These are phyloP conservation scores for Phytophthora fragariaefolia DNA, from an alignment of 352 stramenopile genomes.

Conservation along the genomic window DNA sequence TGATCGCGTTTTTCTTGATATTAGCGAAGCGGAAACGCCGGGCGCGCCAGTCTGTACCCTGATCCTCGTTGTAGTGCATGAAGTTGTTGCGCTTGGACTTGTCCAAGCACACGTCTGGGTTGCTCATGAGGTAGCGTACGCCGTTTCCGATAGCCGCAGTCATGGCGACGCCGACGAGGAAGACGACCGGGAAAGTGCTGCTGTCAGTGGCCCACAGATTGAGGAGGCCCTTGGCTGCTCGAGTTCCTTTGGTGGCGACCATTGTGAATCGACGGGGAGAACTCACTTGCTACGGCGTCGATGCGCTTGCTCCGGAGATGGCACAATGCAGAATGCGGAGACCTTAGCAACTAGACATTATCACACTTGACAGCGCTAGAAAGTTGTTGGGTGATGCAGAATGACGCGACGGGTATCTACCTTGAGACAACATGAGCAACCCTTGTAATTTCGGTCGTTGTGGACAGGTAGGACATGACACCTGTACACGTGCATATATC, in stretches of 20 bases:
- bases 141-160: slow-evolving; percentile 25
- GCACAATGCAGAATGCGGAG: slow-evolving; percentile 20
- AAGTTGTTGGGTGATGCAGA: too few species aligned
- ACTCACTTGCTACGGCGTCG: not conserved
- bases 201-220: slow-evolving; percentile 57
- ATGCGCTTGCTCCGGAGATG: slow-evolving; percentile 2
- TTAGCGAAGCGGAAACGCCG: slow-evolving; percentile 58
- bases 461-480: too few species aligned
- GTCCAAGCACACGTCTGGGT: slow-evolving; percentile 54
- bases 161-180: slow-evolving; percentile 22
- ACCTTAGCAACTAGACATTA: too few species aligned
- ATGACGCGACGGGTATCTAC: too few species aligned
- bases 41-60: slow-evolving; percentile 44
- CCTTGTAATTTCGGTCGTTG: too few species aligned
- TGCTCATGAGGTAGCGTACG: slow-evolving; percentile 31
- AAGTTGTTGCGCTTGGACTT: slow-evolving; percentile 52
- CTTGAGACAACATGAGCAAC: too few species aligned
- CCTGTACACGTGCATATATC: too few species aligned
- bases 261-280: slow-evolving; percentile 8
- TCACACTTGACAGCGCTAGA: slow-evolving; percentile 2
- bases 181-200: slow-evolving; percentile 46
- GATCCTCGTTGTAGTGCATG: slow-evolving; percentile 45
- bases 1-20: slow-evolving; percentile 60
- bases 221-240: slow-evolving; percentile 41
- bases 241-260: slow-evolving; percentile 28